Conservation (phyloP, 2,329 filamentous ascomycete species). For the Tolypocladium ovalisporum region DNA sequence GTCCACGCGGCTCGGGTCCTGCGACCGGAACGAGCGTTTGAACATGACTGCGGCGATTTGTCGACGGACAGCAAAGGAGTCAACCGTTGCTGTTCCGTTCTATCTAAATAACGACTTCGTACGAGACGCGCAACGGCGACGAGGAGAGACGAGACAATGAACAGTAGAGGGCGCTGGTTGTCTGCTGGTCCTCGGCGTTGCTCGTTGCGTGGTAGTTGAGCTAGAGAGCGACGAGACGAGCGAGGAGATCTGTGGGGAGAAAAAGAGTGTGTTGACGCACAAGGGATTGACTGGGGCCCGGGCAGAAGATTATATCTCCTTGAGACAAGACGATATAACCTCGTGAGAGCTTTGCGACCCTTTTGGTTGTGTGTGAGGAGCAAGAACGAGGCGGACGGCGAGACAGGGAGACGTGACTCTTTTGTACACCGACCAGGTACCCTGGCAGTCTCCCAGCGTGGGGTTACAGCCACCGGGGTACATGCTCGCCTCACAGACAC, state of each 20-base stretch:
- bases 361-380: slow-evolving; percentile 41
- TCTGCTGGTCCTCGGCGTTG: slow-evolving; percentile 1
- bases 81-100: background rate
- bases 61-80: background rate
- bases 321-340: slow-evolving; percentile 37
- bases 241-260: slow-evolving; percentile 20
- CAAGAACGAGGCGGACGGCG: slow-evolving; percentile 7
- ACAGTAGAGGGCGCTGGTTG: slow-evolving; percentile 1
- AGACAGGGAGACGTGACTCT: slow-evolving; percentile 2
- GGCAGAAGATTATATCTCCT: slow-evolving; percentile 36
- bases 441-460: background rate
- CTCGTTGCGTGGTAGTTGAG: slow-evolving; percentile 10
- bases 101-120: slow-evolving; percentile 12
- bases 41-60: slow-evolving; percentile 55
- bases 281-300: slow-evolving; percentile 41
- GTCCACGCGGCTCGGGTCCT: slow-evolving; percentile 64
- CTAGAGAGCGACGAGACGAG: slow-evolving; percentile 45
- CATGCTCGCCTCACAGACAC: background rate
- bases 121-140: background rate
- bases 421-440: slow-evolving; percentile 1
- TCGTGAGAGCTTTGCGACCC: slow-evolving; percentile 47
- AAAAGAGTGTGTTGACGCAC: slow-evolving; percentile 26
- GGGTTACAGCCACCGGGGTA: slow-evolving; percentile 6
- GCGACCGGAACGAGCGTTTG: slow-evolving; percentile 79
- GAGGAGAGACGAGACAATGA: slow-evolving; percentile 2